phyloP scores from a whole-genome alignment of 768 basidiomycete species.

The Auriculariales sp. region DNA sequence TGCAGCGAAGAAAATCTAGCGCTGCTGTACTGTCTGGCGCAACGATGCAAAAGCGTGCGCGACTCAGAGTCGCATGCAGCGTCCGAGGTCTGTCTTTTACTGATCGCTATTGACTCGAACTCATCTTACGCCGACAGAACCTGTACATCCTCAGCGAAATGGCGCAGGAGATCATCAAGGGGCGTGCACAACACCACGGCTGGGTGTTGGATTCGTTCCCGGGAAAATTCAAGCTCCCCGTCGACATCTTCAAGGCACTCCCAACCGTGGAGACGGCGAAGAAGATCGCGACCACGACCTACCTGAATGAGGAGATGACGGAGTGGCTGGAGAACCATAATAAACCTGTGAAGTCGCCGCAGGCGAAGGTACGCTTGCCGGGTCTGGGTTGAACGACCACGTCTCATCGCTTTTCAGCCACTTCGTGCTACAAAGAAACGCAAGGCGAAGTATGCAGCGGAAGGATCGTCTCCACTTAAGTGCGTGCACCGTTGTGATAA shows the following conservation, averaged over 20 bases:
- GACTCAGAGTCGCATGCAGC: slow-evolving; percentile 54
- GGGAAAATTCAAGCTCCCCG: slow-evolving; percentile 62
- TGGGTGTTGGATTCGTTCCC: slow-evolving; percentile 76
- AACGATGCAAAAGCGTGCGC: slow-evolving; percentile 74
- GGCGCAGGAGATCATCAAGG: slow-evolving; percentile 74
- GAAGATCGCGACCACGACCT: slow-evolving; percentile 54
- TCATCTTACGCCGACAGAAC: slow-evolving; percentile 34
- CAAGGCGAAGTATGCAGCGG: slow-evolving; percentile 4
- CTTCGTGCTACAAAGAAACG: neutral
- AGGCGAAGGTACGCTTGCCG: neutral
- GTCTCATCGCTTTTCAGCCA: neutral
- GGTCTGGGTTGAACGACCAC: neutral
- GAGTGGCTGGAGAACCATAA: slow-evolving; percentile 38
- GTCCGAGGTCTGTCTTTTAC: slow-evolving; percentile 41
- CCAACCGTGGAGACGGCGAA: slow-evolving; percentile 50
- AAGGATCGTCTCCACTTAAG: slow-evolving; percentile 3
- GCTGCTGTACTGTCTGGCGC: slow-evolving; percentile 68
- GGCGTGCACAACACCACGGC: slow-evolving; percentile 39
- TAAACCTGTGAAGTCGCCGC: slow-evolving; percentile 7
- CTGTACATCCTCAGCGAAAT: slow-evolving; percentile 80
- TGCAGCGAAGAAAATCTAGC: slow-evolving; percentile 70
- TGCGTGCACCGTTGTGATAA: neutral
- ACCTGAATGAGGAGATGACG: slow-evolving; percentile 45
- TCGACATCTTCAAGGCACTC: slow-evolving; percentile 66
- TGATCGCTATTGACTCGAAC: neutral